Base-by-base conservation (phyloP, 495 filamentous ascomycete genomes). In the Podospora sp. region DNA sequence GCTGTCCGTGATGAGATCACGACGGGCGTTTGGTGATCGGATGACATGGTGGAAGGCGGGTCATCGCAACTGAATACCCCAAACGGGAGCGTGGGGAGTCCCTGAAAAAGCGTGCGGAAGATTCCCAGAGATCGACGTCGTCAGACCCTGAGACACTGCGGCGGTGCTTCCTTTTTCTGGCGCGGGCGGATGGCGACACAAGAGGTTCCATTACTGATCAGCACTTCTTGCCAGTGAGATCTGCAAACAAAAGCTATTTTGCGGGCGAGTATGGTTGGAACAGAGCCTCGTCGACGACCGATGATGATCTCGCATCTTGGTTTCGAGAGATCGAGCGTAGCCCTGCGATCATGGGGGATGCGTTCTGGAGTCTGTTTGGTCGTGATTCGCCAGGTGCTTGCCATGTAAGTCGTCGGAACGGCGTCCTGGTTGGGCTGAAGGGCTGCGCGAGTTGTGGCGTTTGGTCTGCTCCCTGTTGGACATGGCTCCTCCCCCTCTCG, bases 251-350 rank as follows among this genome's bases (percentile, higher is more conserved):
- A 55, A 76, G 80, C 7, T 85, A 85, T 65, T 77, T 83, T 29
- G 80, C 78, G 0, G 84, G 82, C 12, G 85, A 87, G 65, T 85
- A 86, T 66, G 83, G 80, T 64, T 87, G 85, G 84, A 76, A 79
- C 7, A 78, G 78, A 50, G 56, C 62, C 6, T 9, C 60, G 20
- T 60, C 66, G 16, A 64, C 70, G 11, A 56, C 66, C 16, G 73
- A 72, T 46, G 76, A 72, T 12, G 72, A 80, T 29, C 72, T 85
- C 22, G 70, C 76, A 25, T 70, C 77, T 1, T 85, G 82, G 71
- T 84, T 78, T 65, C 71, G 76, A 50, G 71, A 78, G 55, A 76
- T 86, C 61, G 79, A 85, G 62, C 68, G 73, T 35, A 78, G 75
- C 18, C 75, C 80, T 27, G 73, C 75, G 1, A 78, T 78, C 24